These are phyloP conservation scores for Penicillium sp. DNA, from an alignment of 2,329 filamentous ascomycete species.

Conservation along the genomic window DNA sequence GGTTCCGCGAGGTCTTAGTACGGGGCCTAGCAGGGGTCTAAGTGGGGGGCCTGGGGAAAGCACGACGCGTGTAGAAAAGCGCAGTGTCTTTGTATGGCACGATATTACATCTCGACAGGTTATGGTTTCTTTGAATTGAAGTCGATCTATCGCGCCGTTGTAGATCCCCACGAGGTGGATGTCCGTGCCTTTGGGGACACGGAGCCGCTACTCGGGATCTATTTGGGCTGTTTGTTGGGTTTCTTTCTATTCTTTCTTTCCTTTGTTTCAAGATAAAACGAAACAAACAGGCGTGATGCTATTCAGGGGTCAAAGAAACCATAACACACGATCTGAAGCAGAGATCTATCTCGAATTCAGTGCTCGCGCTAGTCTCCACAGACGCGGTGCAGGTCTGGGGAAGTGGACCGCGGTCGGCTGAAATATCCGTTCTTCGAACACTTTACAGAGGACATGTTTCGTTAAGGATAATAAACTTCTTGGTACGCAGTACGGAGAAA, in stretches of 20 bases:
- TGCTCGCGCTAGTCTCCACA: neutral
- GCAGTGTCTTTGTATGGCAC: neutral
- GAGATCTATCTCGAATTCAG: neutral
- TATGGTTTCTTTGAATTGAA: neutral
- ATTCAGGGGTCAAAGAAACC: neutral
- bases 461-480: too few relatives aligned
- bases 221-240: neutral
- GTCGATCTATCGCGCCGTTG: neutral
- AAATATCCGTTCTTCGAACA: neutral
- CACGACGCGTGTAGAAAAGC: neutral
- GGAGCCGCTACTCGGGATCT: slow-evolving; percentile 3
- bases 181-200: slow-evolving; percentile 5
- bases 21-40: neutral
- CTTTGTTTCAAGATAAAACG: neutral
- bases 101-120: neutral
- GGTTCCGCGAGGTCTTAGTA: neutral
- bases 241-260: neutral
- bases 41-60: neutral
- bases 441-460: neutral
- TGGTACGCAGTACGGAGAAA: neutral
- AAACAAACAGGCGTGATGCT: neutral
- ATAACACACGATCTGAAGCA: too few relatives aligned
- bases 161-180: neutral
- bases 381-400: neutral
- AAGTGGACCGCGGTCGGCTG: neutral